These are phyloP conservation scores for Leccinum subrobustum DNA, from an alignment of 1,284 basidiomycete genomes.

Conservation along the genomic window DNA sequence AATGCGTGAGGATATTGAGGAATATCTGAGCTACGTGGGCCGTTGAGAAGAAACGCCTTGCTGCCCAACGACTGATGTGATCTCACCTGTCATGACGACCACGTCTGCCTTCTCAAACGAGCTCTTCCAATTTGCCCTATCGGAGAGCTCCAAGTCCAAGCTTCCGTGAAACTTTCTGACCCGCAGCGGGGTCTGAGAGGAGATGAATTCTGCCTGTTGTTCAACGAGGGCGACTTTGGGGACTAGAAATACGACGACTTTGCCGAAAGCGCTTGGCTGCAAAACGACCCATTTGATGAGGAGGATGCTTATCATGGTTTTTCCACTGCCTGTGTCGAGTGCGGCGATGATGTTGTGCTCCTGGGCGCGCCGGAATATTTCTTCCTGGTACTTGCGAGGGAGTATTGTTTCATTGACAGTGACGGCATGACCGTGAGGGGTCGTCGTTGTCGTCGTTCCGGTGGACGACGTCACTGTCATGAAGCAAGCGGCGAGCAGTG, in stretches of 20 bases:
- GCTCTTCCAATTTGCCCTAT: slow-evolving; percentile 62
- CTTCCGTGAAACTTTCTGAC: slow-evolving; percentile 69
- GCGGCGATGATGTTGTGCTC: slow-evolving; percentile 75
- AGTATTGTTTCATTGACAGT: slow-evolving; percentile 37
- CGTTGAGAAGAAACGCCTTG: background rate
- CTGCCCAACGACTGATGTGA: background rate
- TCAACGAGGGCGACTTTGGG: slow-evolving; percentile 81
- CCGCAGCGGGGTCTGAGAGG: slow-evolving; percentile 60
- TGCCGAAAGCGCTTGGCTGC: slow-evolving; percentile 45
- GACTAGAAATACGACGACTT: slow-evolving; percentile 71
- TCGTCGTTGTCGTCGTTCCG: slow-evolving; percentile 20
- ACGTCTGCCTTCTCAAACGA: slow-evolving; percentile 67
- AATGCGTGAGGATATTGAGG: slow-evolving; percentile 74
- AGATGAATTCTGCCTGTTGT: slow-evolving; percentile 73
- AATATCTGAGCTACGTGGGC: slow-evolving; percentile 71
- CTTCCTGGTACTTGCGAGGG: slow-evolving; percentile 66
- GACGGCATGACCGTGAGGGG: slow-evolving; percentile 25
- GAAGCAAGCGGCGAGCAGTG: slow-evolving; percentile 17
- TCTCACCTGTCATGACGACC: slow-evolving; percentile 76
- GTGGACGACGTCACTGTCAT: slow-evolving; percentile 27
- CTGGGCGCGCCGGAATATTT: slow-evolving; percentile 72
- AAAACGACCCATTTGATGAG: slow-evolving; percentile 73
- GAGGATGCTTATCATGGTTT: slow-evolving; percentile 79
- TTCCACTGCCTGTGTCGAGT: slow-evolving; percentile 76
- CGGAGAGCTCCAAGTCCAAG: slow-evolving; percentile 66